Evolutionary conservation across 148 eudicot species (phyloP).

Genomic region (Nyssa sinensis): DNA sequence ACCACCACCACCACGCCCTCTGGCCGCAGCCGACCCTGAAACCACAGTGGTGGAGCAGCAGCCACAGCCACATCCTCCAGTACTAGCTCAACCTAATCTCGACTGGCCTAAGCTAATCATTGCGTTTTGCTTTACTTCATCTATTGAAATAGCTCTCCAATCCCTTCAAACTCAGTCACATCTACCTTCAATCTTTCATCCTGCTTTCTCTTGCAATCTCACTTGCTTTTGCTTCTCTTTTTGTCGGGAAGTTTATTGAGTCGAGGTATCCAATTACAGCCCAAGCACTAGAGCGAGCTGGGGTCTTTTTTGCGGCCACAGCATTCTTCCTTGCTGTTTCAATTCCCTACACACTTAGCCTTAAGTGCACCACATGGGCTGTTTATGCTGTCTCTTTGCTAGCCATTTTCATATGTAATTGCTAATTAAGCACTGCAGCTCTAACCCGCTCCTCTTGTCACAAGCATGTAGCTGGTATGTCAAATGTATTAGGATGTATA

Average conservation of each 20-base stretch:
- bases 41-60: not conserved
- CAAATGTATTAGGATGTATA: no score
- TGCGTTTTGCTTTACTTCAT: not conserved
- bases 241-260: no score
- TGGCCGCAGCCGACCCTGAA: no score
- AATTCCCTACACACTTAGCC: not conserved
- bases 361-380: not conserved
- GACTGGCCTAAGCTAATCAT: not conserved
- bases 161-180: not conserved
- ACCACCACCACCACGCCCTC: no score
- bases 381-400: not conserved
- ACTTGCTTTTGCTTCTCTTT: not conserved
- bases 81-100: no score
- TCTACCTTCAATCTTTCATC: not conserved
- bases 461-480: no score
- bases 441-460: no score
- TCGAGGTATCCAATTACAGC: not conserved
- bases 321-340: not conserved
- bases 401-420: not conserved
- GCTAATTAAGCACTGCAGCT: no score
- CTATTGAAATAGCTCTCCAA: not conserved
- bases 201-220: not conserved
- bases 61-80: no score
- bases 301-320: not conserved
- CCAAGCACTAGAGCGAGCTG: not conserved